Evolutionary conservation across 108 stramenopile species (phyloP), one percentile per base, ranked within the genome.

Genomic region (Cafeteria roenbergensis): DNA sequence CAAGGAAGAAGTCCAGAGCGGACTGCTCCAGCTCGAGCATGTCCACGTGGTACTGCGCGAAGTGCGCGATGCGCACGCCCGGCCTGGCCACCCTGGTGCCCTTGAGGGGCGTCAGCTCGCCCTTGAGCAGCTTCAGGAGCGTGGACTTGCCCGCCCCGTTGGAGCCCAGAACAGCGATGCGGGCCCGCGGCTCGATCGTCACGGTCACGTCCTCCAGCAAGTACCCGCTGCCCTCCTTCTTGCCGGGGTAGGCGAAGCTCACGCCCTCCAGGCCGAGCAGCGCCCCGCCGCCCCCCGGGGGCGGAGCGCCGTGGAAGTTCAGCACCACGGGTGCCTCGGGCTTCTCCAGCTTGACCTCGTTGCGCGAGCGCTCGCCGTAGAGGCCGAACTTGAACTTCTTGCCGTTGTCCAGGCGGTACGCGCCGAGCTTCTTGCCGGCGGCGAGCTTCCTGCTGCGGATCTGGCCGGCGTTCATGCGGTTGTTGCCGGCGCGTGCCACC

Each of bases 41-140:
- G 67, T 93, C 92, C 21, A 88, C 85, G 62, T 84, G 84, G 77
- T 97, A 93, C 79, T 97, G 95, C 33, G 93, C 93, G 68, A 97
- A 97, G 66, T 90, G 83, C 1, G 86, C 93, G 64, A 94, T 86
- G 24, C 90, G 84, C 28, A 93, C 68, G 31, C 88, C 78, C 25
- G 82, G 75, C 70, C 94, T 89, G 6, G 89, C 78, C 34, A 85
- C 80, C 34, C 90, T 80, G 30, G 84, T 71, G 34, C 95, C 95
- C 28, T 69, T 70, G 20, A 75, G 59, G 0, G 91, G 88, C 6
- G 67, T 74, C n/a, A 93, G 66, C 65, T 88, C 79, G 66, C 86
- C 90, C 17, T 61, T n/a, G 57, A 92, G 78, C 9, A 95, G 77
- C 69, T 90, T 88, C 34, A 95, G 74, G 28, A 90, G 68, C 0